These are phyloP conservation scores for Saitozyma podzolica DNA, from an alignment of 768 basidiomycete species.

Conservation along the genomic window DNA sequence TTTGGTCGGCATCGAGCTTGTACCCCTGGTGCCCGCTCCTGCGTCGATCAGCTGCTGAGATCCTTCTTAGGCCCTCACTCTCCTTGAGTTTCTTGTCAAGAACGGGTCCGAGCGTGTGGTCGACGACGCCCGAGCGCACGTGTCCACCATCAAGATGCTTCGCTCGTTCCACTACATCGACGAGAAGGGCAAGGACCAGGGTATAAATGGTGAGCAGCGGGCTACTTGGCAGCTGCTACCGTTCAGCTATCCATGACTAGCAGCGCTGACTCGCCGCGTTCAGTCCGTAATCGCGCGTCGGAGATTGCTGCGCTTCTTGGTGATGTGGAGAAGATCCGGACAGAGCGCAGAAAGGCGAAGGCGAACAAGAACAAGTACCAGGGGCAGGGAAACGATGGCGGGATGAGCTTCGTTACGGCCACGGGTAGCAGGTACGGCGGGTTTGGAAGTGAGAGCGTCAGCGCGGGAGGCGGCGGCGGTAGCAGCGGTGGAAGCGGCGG, in stretches of 20 bases:
- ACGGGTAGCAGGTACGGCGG: slow-evolving; percentile 66
- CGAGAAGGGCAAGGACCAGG: slow-evolving; percentile 98
- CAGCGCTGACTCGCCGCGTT: background rate
- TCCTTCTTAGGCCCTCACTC: slow-evolving; percentile 70
- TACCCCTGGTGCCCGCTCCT: no score
- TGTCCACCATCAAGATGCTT: slow-evolving; percentile 95
- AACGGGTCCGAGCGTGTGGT: slow-evolving; percentile 97
- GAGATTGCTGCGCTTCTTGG: slow-evolving; percentile 88
- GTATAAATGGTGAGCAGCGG: slow-evolving; percentile 74
- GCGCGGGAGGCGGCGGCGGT: slow-evolving; percentile 49
- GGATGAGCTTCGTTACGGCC: slow-evolving; percentile 62
- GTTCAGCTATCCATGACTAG: no score
- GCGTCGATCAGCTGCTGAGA: background rate
- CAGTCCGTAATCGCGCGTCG: slow-evolving; percentile 90
- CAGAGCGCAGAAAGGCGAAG: slow-evolving; percentile 90
- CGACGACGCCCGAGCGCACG: slow-evolving; percentile 91
- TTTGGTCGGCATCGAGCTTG: no score
- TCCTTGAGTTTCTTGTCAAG: slow-evolving; percentile 93
- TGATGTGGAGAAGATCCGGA: slow-evolving; percentile 86
- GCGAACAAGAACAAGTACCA: slow-evolving; percentile 82
- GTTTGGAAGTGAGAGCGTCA: slow-evolving; percentile 62
- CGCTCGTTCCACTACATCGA: slow-evolving; percentile 98
- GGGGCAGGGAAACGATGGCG: slow-evolving; percentile 79
- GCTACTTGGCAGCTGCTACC: background rate
- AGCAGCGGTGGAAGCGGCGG: slow-evolving; percentile 46